Conservation (phyloP, 306 rosid genomes). For the Urtica urens region DNA sequence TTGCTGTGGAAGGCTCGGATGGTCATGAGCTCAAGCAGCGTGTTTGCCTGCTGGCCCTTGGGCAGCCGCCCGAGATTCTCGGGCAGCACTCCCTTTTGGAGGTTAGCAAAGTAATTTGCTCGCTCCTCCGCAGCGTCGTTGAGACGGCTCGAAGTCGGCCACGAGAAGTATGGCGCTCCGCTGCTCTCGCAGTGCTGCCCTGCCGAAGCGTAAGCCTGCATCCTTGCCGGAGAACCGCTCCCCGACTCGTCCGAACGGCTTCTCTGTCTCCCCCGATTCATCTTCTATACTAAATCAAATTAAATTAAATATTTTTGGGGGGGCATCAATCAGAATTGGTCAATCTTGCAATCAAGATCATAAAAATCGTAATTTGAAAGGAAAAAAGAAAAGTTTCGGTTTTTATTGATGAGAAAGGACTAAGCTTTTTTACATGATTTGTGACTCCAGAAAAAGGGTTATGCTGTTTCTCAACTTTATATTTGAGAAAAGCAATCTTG, state of each 20-base stretch:
- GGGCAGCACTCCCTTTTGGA: conserved; percentile 89
- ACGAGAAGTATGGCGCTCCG: conserved; percentile 90
- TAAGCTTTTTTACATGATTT: no score
- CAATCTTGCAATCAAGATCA: no score
- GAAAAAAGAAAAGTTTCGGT: no score
- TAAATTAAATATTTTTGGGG: background rate
- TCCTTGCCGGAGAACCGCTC: conserved; percentile 67
- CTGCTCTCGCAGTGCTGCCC: conserved; percentile 93
- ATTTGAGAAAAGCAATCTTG: no score
- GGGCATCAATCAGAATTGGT: background rate
- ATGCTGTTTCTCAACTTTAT: no score
- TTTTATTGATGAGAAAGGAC: no score
- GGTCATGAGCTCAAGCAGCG: conserved; percentile 96
- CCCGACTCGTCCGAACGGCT: conserved; percentile 94
- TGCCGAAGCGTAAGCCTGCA: conserved; percentile 89
- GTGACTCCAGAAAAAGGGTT: no score
- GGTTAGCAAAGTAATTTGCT: conserved; percentile 81
- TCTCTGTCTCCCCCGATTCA: conserved; percentile 60
- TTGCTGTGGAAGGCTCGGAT: conserved; percentile 99
- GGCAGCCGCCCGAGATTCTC: conserved; percentile 74
- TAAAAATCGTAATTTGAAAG: no score
- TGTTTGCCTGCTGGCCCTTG: conserved; percentile 89
- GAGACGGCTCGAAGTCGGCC: conserved; percentile 91
- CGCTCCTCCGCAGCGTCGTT: conserved; percentile 85
- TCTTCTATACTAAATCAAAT: conserved; percentile 24